Evolutionary conservation across 2,329 filamentous ascomycete species (phyloP).

Genomic region (Talaromyces sp.): DNA sequence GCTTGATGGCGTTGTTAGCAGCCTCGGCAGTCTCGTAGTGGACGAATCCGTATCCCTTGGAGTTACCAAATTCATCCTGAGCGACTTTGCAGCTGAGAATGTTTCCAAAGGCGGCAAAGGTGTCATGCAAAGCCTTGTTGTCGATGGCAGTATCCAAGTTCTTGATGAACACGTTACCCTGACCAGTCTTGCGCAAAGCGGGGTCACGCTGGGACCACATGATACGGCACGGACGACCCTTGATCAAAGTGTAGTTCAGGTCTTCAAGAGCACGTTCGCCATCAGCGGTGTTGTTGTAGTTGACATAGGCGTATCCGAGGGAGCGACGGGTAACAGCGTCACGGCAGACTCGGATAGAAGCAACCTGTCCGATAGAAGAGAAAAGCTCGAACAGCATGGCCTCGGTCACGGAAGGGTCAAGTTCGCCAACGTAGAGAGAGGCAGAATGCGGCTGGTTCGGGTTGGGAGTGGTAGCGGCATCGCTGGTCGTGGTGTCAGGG

Average conservation of each 20-base stretch:
- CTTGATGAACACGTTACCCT: conserved; percentile 99
- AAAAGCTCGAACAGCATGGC: conserved; percentile 99
- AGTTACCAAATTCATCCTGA: conserved; percentile 92
- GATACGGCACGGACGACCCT: conserved; percentile 97
- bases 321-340: conserved; percentile 98
- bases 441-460: conserved; percentile 85
- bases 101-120: conserved; percentile 97
- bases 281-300: conserved; percentile 97
- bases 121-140: conserved; percentile 99
- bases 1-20: conserved; percentile 95
- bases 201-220: conserved; percentile 99
- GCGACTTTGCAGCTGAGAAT: conserved; percentile 99
- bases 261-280: conserved; percentile 98
- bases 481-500: conserved; percentile 32
- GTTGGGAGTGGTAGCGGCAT: conserved; percentile 59
- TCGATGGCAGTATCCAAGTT: conserved; percentile 98
- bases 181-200: conserved; percentile 96
- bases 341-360: conserved; percentile 98
- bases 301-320: conserved; percentile 98
- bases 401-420: conserved; percentile 95
- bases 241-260: conserved; percentile 99
- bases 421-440: conserved; percentile 97
- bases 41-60: conserved; percentile 98
- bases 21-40: conserved; percentile 99
- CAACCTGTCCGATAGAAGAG: conserved; percentile 97